A percentile compares a stretch with the other conserved stretches of the same genome.
These are phyloP conservation scores for Penicillium sp. DNA, from an alignment of 2,329 filamentous ascomycete species.

Conservation along the genomic window DNA sequence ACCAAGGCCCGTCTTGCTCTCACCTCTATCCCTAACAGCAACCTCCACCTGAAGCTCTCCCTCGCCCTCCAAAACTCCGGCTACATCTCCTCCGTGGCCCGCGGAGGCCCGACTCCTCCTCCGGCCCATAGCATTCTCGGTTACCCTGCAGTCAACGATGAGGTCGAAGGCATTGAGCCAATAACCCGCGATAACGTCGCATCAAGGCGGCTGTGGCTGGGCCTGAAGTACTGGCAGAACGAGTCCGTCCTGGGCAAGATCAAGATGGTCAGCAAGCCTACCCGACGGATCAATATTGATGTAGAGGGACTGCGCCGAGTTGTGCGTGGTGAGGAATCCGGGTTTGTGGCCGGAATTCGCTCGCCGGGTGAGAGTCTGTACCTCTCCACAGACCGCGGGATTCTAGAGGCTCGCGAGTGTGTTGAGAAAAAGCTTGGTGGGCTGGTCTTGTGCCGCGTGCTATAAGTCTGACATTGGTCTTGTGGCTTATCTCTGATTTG, in stretches of 20 bases:
- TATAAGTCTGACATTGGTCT: conserved; percentile 25
- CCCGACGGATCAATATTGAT: conserved; percentile 59
- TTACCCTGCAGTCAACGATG: conserved; percentile 36
- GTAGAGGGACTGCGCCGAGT: conserved; percentile 56
- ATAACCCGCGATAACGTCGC: conserved; percentile 65
- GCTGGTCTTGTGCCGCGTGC: conserved; percentile 63
- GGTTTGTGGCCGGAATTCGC: conserved; percentile 62
- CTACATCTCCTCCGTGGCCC: conserved; percentile 70
- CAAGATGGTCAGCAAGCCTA: conserved; percentile 62
- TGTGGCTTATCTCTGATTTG: conserved; percentile 4
- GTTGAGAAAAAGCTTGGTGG: conserved; percentile 74
- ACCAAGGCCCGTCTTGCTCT: conserved; percentile 72
- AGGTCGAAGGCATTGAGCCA: conserved; percentile 37
- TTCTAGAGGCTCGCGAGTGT: conserved; percentile 75
- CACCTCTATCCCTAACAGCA: conserved; percentile 71
- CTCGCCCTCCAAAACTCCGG: conserved; percentile 74
- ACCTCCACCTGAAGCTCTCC: conserved; percentile 66
- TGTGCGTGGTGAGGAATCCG: conserved; percentile 57
- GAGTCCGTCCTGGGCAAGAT: conserved; percentile 66
- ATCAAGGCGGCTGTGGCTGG: conserved; percentile 70
- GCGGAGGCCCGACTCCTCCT: conserved; percentile 56
- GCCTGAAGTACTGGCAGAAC: conserved; percentile 81
- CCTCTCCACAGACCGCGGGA: conserved; percentile 64
- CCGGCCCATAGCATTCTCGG: conserved; percentile 47
- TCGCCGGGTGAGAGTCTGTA: conserved; percentile 75